Percentiles rank a stretch among this genome's conserved stretches.
phyloP scores from a whole-genome alignment of 2,329 filamentous ascomycete genomes.

The Tothia fuscella region DNA sequence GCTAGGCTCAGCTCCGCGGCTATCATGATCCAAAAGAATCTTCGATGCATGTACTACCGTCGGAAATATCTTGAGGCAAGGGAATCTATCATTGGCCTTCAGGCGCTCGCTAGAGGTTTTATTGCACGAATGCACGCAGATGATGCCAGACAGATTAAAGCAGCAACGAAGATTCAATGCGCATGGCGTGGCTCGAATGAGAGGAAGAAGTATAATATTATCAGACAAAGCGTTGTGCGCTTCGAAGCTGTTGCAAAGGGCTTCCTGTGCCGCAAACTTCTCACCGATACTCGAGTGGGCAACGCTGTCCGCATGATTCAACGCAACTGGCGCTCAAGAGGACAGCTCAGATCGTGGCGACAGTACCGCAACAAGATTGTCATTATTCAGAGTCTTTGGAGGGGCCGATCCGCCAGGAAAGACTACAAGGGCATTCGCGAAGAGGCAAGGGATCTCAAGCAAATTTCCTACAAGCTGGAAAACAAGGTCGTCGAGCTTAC shows the following conservation, averaged over 20 bases:
- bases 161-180: slow-evolving; percentile 87
- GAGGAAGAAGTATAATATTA: slow-evolving; percentile 63
- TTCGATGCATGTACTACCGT: slow-evolving; percentile 89
- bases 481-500: slow-evolving; percentile 99
- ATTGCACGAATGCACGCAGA: slow-evolving; percentile 67
- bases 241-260: slow-evolving; percentile 89
- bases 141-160: slow-evolving; percentile 69
- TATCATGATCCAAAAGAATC: slow-evolving; percentile 97
- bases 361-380: slow-evolving; percentile 82
- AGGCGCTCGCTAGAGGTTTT: slow-evolving; percentile 66
- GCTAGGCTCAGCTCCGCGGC: slow-evolving; percentile 84
- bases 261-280: slow-evolving; percentile 77
- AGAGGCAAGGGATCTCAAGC: slow-evolving; percentile 95
- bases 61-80: slow-evolving; percentile 81
- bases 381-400: slow-evolving; percentile 85
- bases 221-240: slow-evolving; percentile 72
- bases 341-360: slow-evolving; percentile 69
- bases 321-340: slow-evolving; percentile 73
- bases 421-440: slow-evolving; percentile 86
- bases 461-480: slow-evolving; percentile 98
- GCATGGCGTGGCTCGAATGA: slow-evolving; percentile 92
- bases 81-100: slow-evolving; percentile 65
- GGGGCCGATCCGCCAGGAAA: slow-evolving; percentile 67
- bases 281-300: slow-evolving; percentile 85
- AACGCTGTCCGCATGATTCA: slow-evolving; percentile 89